A percentile compares a stretch with the other conserved stretches of the same genome.
Conservation (phyloP, 768 basidiomycete genomes). For the Lanmaoa pseudosensibilis region DNA sequence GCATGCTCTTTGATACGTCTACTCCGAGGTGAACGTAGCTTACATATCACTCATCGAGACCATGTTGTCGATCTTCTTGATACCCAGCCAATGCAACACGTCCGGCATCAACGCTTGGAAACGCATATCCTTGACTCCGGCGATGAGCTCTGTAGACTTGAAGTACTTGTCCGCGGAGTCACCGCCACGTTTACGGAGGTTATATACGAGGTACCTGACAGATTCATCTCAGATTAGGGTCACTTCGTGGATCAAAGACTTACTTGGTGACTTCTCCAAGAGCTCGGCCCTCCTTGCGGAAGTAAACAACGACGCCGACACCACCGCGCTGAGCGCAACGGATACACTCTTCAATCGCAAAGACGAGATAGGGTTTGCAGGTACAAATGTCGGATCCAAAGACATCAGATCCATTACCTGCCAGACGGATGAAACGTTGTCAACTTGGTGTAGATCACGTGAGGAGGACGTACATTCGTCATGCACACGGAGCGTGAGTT, state of each 20-base stretch:
- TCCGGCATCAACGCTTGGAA: constrained; percentile 96
- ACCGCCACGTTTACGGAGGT: constrained; percentile 91
- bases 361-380: constrained; percentile 90
- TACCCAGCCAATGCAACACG: constrained; percentile 92
- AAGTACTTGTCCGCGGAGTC: constrained; percentile 95
- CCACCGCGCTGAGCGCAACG: constrained; percentile 81
- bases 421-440: background rate
- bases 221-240: background rate
- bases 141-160: constrained; percentile 88
- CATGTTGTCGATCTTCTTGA: constrained; percentile 87
- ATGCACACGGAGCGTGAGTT: constrained; percentile 85
- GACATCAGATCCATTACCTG: constrained; percentile 92
- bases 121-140: constrained; percentile 95
- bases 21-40: constrained; percentile 18
- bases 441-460: background rate
- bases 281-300: constrained; percentile 91
- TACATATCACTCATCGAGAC: constrained; percentile 86
- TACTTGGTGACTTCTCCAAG: constrained; percentile 92
- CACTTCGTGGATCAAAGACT: constrained; percentile 20
- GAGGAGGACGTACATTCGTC: constrained; percentile 75
- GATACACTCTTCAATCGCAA: constrained; percentile 92
- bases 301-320: constrained; percentile 91
- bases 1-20: background rate
- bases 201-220: constrained; percentile 86
- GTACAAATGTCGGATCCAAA: constrained; percentile 94